Percentiles rank a stretch among this genome's conserved stretches.
Conservation (phyloP, 352 stramenopile species). For the Phytophthora sojae region DNA sequence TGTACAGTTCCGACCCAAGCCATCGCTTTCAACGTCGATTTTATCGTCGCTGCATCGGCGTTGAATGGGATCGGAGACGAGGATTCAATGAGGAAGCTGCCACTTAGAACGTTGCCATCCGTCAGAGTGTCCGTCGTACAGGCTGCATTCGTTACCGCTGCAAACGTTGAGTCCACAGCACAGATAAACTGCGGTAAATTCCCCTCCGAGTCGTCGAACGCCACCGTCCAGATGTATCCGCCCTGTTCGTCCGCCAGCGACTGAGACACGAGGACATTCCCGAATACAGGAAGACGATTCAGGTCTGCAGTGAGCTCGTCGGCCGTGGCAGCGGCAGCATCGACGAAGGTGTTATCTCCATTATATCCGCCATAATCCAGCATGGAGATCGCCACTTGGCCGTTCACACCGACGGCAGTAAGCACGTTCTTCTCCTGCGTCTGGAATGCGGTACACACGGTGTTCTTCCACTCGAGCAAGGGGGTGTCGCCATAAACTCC, state of each 20-base stretch:
- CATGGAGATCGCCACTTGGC: constrained; percentile 36
- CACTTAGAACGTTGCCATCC: constrained; percentile 77
- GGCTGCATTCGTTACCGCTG: background rate
- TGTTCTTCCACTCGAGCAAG: constrained; percentile 22
- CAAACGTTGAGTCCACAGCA: constrained; percentile 38
- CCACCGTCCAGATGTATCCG: constrained; percentile 81
- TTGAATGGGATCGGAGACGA: constrained; percentile 69
- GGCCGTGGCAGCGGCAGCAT: constrained; percentile 48
- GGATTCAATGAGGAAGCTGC: constrained; percentile 74
- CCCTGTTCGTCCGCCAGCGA: constrained; percentile 75
- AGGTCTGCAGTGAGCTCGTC: constrained; percentile 57
- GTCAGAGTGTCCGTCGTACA: constrained; percentile 36
- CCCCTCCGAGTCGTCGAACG: constrained; percentile 71
- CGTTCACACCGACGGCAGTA: constrained; percentile 41
- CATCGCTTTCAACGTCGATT: constrained; percentile 64
- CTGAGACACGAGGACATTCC: constrained; percentile 64
- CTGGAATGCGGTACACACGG: constrained; percentile 60
- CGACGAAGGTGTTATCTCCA: constrained; percentile 55
- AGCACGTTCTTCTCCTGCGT: constrained; percentile 76
- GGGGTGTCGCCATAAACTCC: constrained; percentile 46
- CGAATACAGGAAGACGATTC: constrained; percentile 66
- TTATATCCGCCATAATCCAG: constrained; percentile 60
- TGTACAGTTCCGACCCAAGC: constrained; percentile 68
- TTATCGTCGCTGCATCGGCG: constrained; percentile 53
- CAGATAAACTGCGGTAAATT: constrained; percentile 85